phyloP scores from a whole-genome alignment of 2,329 filamentous ascomycete species.

The Trichothecium roseum region DNA sequence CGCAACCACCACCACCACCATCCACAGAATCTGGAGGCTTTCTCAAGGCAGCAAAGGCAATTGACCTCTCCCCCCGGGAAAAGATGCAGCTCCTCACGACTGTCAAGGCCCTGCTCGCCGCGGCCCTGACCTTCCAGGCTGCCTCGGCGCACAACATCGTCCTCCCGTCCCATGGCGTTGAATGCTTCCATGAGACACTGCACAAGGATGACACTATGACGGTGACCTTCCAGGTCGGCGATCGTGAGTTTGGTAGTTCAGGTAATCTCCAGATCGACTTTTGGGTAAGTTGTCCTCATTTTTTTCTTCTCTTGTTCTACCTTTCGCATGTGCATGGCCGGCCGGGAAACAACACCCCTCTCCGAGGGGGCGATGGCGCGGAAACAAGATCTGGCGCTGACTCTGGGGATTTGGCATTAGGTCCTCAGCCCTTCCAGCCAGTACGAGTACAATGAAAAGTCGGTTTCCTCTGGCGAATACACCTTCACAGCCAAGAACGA shows the following conservation, averaged over 20 bases:
- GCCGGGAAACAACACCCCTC: background rate
- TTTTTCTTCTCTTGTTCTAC: background rate
- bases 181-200: conserved; percentile 94
- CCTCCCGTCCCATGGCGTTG: conserved; percentile 81
- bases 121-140: conserved; percentile 37
- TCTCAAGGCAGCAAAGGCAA: too few species aligned
- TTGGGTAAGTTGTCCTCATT: conserved; percentile 56
- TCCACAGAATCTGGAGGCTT: too few species aligned
- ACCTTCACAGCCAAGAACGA: conserved; percentile 78
- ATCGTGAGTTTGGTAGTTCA: conserved; percentile 87
- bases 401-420: conserved; percentile 24
- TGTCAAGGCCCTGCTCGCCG: conserved; percentile 31
- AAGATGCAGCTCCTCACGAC: conserved; percentile 15
- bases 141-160: conserved; percentile 89
- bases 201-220: conserved; percentile 97
- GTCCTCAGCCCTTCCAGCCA: conserved; percentile 69
- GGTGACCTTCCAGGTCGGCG: conserved; percentile 95
- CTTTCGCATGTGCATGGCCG: background rate
- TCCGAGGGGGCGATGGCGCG: too few species aligned
- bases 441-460: conserved; percentile 71
- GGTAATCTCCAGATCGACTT: conserved; percentile 97
- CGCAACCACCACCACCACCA: too few species aligned
- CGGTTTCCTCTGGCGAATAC: conserved; percentile 83
- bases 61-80: background rate
- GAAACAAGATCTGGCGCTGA: too few species aligned